Percentiles rank a stretch among this genome's conserved stretches.
Evolutionary conservation across 1,284 basidiomycete species (phyloP).

Genomic region (Trichosporon sp.): DNA sequence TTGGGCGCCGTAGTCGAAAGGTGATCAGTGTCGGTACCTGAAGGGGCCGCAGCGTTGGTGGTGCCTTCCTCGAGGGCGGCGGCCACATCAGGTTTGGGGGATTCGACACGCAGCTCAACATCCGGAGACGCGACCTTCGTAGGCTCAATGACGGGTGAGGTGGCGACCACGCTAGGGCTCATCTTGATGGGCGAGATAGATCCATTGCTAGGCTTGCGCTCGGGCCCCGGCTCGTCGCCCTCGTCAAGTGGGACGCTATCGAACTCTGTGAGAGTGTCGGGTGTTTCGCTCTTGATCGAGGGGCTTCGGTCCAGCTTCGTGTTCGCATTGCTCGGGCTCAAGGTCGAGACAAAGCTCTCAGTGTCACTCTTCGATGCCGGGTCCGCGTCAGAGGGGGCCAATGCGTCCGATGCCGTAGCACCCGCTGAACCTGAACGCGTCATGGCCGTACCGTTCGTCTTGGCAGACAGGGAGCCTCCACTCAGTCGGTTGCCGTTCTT

Average conservation of each 20-base stretch:
- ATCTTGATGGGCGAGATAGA: background rate
- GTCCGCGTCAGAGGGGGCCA: constrained; percentile 1
- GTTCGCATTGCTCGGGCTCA: background rate
- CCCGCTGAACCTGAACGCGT: background rate
- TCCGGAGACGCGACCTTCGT: background rate
- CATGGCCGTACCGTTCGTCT: background rate
- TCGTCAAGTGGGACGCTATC: background rate
- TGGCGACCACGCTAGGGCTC: background rate
- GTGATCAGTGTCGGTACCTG: background rate
- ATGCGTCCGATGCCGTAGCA: constrained; percentile 1
- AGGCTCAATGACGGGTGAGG: background rate
- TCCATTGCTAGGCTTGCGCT: background rate
- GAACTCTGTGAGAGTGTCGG: background rate
- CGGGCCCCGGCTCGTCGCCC: background rate
- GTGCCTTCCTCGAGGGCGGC: background rate
- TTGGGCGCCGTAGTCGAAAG: background rate
- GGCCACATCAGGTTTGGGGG: background rate
- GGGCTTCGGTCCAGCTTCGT: background rate
- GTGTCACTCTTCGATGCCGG: background rate
- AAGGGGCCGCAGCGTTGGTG: background rate
- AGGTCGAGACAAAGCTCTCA: constrained; percentile 4
- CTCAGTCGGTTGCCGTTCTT: background rate
- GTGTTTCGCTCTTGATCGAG: background rate
- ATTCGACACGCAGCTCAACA: background rate
- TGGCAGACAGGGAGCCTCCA: background rate